Base-by-base conservation (phyloP, 1,284 basidiomycete species). In the Austroboletus niveus region DNA sequence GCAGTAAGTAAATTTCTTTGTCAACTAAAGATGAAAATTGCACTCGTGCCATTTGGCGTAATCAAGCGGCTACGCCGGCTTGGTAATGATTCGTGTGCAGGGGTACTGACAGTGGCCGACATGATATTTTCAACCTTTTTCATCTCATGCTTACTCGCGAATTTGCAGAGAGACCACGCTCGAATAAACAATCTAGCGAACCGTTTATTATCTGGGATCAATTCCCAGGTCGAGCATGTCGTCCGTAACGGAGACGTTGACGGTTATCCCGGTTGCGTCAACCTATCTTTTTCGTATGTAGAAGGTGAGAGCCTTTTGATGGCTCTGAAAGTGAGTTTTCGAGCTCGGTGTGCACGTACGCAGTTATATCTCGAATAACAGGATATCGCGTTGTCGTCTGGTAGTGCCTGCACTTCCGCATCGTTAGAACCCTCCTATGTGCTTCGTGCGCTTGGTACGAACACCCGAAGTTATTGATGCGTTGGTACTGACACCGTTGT, bases 361-460 rank as follows among this genome's bases (percentile, higher is more conserved):
- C 47, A 11, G 27, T 48, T 29, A 49, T 40, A 49, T 15, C 20
- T 39, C 55, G 15, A 49, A 17, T 17, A 17, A 20, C 60, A 94
- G 89, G 94, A 99, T 66, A 89, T 99, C 54, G 97, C 97, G 5
- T 80, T 99, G 34, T 98, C 96, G 12, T 98, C 96, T 2, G 97
- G 97, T 45, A 97, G 94, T 62, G 97, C 97, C 10, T 99, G 97
- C 66, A 99, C 97, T 14, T 98, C 95, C 1, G 97, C 97, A 3
- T 98, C 96, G 14, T 79, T 99, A 48, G 97, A 99, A 72, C 97
- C 97, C 7, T 98, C 94, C 34, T 99, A 99, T 68, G 97, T 99
- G 11, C 84, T 99, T 29, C 88, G 97, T 54, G 97, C 97, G 2
- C 82, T 99, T 39, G 96, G 90, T 82, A 64, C 57, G 75, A 57